phyloP scores from a whole-genome alignment of 2,329 filamentous ascomycete species.

The Xylariales sp. region DNA sequence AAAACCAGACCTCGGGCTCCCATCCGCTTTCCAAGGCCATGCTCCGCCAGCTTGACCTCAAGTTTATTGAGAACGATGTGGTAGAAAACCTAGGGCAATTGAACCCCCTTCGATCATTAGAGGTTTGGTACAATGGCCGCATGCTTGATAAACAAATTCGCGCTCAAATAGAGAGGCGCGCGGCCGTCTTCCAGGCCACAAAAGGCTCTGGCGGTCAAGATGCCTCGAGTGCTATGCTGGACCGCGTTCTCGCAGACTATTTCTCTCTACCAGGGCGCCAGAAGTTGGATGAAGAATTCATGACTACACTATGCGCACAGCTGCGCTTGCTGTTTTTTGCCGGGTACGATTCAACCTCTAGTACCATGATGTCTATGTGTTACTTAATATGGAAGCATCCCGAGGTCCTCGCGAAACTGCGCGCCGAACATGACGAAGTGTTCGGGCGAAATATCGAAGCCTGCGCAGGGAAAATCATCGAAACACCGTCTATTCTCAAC shows the following conservation, averaged over 20 bases:
- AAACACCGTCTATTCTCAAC: slow-evolving; percentile 60
- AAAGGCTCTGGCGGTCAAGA: slow-evolving; percentile 39
- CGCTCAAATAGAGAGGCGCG: slow-evolving; percentile 44
- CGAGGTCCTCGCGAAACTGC: slow-evolving; percentile 45
- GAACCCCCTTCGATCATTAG: slow-evolving; percentile 47
- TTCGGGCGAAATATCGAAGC: slow-evolving; percentile 58
- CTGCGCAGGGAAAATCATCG: slow-evolving; percentile 54
- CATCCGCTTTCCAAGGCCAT: slow-evolving; percentile 50
- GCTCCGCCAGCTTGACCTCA: slow-evolving; percentile 46
- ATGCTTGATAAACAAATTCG: slow-evolving; percentile 48
- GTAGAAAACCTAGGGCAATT: slow-evolving; percentile 46
- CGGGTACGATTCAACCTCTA: slow-evolving; percentile 55
- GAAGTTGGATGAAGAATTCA: slow-evolving; percentile 44
- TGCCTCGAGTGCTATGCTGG: slow-evolving; percentile 49
- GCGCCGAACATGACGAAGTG: slow-evolving; percentile 62
- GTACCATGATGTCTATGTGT: slow-evolving; percentile 49
- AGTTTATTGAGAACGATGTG: slow-evolving; percentile 45
- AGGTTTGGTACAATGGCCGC: slow-evolving; percentile 51
- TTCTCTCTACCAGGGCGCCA: slow-evolving; percentile 44
- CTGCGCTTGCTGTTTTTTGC: slow-evolving; percentile 54
- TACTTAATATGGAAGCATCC: slow-evolving; percentile 50
- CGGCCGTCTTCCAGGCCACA: slow-evolving; percentile 41
- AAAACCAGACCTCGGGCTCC: slow-evolving; percentile 46
- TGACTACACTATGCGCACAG: slow-evolving; percentile 49
- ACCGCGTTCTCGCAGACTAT: slow-evolving; percentile 49